Percentiles rank a stretch among this genome's conserved stretches.
Evolutionary conservation across 1,139 yeast species (phyloP).

Genomic region (Eremothecium cymbalariae): DNA sequence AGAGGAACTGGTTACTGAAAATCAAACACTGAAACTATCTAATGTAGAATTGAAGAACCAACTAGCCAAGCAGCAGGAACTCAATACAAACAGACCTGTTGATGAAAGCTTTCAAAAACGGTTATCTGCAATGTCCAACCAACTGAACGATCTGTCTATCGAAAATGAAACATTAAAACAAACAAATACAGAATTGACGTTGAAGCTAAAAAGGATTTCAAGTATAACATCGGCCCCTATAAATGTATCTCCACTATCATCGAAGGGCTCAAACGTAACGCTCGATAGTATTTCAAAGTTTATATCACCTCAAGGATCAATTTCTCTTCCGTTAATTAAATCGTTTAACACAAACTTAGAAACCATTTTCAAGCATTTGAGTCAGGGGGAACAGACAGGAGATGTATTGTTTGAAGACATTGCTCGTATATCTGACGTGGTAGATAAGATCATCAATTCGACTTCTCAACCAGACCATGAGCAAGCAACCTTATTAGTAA

Average conservation of each 20-base stretch:
- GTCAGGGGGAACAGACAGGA: slow-evolving; percentile 34
- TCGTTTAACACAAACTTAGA: slow-evolving; percentile 44
- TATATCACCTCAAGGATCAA: slow-evolving; percentile 37
- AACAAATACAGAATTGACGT: slow-evolving; percentile 26
- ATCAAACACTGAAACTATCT: slow-evolving; percentile 6
- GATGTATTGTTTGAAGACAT: slow-evolving; percentile 47
- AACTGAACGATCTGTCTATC: slow-evolving; percentile 26
- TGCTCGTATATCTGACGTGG: slow-evolving; percentile 44
- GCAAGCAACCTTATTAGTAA: slow-evolving; percentile 35
- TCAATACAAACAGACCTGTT: slow-evolving; percentile 6
- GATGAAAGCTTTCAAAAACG: slow-evolving; percentile 19
- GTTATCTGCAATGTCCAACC: slow-evolving; percentile 20
- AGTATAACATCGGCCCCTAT: not conserved
- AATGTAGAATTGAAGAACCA: slow-evolving; percentile 4
- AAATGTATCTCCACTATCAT: not conserved
- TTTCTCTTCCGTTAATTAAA: slow-evolving; percentile 40
- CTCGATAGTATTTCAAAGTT: slow-evolving; percentile 14
- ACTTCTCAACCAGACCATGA: slow-evolving; percentile 20
- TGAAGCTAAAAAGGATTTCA: slow-evolving; percentile 20
- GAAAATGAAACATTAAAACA: slow-evolving; percentile 31
- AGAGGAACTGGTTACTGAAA: slow-evolving; percentile 5
- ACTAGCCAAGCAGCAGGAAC: not conserved
- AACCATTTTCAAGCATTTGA: slow-evolving; percentile 21
- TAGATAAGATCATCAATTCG: slow-evolving; percentile 37
- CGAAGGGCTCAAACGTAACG: not conserved